phyloP scores from a whole-genome alignment of 1,139 yeast genomes.

The Geotrichum europaeum region DNA sequence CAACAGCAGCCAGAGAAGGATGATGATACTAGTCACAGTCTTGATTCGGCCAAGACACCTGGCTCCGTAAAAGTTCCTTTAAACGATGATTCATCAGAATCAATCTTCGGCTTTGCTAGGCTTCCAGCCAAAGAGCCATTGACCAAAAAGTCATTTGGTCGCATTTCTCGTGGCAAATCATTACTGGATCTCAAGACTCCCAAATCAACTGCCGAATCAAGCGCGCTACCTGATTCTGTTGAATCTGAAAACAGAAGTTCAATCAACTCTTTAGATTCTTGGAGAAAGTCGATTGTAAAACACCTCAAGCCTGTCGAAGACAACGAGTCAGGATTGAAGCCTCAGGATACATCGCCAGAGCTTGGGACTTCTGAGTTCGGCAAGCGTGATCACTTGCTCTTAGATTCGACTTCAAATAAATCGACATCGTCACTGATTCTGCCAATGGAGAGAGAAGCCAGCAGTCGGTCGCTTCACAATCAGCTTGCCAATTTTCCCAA shows the following conservation, averaged over 20 bases:
- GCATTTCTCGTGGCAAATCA: slow-evolving; percentile 16
- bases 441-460: not conserved
- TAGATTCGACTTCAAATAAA: not conserved
- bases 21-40: slow-evolving; percentile 1
- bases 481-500: not conserved
- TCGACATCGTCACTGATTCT: not conserved
- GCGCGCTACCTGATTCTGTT: not conserved
- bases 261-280: slow-evolving; percentile 3
- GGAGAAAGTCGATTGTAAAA: slow-evolving; percentile 5
- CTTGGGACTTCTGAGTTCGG: not conserved
- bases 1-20: not conserved
- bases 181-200: slow-evolving; percentile 16
- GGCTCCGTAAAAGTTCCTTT: slow-evolving; percentile 25
- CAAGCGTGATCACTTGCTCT: not conserved
- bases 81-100: slow-evolving; percentile 21
- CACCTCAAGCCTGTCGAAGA: slow-evolving; percentile 1
- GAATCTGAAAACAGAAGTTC: slow-evolving; percentile 11
- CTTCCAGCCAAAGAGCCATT: slow-evolving; percentile 44
- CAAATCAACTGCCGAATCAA: slow-evolving; percentile 2
- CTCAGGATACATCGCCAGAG: not conserved
- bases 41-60: slow-evolving; percentile 4
- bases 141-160: slow-evolving; percentile 34
- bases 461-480: not conserved
- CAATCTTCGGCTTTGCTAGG: slow-evolving; percentile 39
- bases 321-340: not conserved